These are phyloP conservation scores for Lipomyces spencermartinsiae DNA, from an alignment of 805 yeast species.

Conservation along the genomic window DNA sequence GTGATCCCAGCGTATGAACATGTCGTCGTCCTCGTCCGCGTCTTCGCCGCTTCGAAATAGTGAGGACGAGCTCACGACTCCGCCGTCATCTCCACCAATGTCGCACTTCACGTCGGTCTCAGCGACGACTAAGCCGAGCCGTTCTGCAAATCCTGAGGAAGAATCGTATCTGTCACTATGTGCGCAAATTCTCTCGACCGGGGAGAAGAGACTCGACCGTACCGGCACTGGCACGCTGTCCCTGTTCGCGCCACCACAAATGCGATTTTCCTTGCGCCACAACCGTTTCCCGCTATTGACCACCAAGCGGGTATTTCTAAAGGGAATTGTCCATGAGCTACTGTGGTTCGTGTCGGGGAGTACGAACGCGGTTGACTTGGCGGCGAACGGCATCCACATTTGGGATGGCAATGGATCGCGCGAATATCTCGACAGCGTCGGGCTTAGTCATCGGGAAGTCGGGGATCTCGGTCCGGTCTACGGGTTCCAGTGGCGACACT, in stretches of 20 bases:
- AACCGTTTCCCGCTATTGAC: constrained; percentile 87
- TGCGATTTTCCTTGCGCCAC: constrained; percentile 76
- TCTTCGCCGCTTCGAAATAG: background rate
- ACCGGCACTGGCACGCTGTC: constrained; percentile 97
- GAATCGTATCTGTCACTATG: constrained; percentile 87
- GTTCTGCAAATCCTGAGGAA: constrained; percentile 57
- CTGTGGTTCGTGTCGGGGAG: constrained; percentile 92
- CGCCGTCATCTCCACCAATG: constrained; percentile 3
- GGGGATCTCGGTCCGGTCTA: constrained; percentile 99
- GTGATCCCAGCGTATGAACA: background rate
- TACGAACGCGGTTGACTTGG: constrained; percentile 81
- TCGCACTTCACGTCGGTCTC: background rate
- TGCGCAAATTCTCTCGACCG: constrained; percentile 73
- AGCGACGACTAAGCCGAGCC: background rate
- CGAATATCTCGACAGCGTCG: constrained; percentile 83
- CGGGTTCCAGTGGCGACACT: constrained; percentile 99
- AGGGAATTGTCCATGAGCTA: constrained; percentile 84
- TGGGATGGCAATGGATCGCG: constrained; percentile 99
- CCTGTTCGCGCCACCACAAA: constrained; percentile 93
- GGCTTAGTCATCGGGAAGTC: constrained; percentile 77
- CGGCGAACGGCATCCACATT: constrained; percentile 88
- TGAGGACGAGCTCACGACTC: constrained; percentile 5
- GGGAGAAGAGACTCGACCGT: constrained; percentile 92
- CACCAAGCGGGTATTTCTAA: constrained; percentile 88
- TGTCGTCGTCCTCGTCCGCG: background rate